Conservation (phyloP, 176 grass and related monocot species). For the Ananas comosus region DNA sequence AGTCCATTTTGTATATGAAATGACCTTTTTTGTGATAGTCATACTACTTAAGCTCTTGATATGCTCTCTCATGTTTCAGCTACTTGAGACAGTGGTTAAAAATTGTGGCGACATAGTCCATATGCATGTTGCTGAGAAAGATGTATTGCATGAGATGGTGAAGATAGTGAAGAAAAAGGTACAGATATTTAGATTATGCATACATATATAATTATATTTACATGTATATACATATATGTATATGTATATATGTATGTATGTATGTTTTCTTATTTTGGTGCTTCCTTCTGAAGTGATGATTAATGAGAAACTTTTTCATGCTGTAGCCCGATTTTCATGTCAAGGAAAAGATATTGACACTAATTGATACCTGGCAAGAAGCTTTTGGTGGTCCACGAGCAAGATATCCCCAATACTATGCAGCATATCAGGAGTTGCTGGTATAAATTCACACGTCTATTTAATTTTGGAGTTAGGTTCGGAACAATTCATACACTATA, state of each 20-base stretch:
- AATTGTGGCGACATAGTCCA: constrained; percentile 98
- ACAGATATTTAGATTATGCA: neutral
- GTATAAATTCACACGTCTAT: constrained; percentile 36
- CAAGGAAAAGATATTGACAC: constrained; percentile 82
- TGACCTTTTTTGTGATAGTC: too few species aligned
- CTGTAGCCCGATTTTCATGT: constrained; percentile 71
- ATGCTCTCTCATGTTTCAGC: constrained; percentile 25
- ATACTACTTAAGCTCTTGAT: too few species aligned
- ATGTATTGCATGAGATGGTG: constrained; percentile 96
- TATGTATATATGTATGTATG: too few species aligned
- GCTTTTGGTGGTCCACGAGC: constrained; percentile 85
- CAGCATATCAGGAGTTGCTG: constrained; percentile 85
- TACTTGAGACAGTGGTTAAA: constrained; percentile 83
- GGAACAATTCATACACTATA: neutral
- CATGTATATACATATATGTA: too few species aligned
- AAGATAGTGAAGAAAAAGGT: constrained; percentile 99
- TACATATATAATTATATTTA: neutral
- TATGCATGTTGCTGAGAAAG: constrained; percentile 99
- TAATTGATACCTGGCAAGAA: constrained; percentile 99
- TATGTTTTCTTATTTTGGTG: neutral
- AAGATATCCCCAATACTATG: constrained; percentile 96
- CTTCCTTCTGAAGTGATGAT: constrained; percentile 10
- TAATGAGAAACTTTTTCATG: constrained; percentile 24
- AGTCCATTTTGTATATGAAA: too few species aligned
- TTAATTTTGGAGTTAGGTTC: neutral